Conservation (phyloP, 345 rosid genomes). For the Acer campestre region DNA sequence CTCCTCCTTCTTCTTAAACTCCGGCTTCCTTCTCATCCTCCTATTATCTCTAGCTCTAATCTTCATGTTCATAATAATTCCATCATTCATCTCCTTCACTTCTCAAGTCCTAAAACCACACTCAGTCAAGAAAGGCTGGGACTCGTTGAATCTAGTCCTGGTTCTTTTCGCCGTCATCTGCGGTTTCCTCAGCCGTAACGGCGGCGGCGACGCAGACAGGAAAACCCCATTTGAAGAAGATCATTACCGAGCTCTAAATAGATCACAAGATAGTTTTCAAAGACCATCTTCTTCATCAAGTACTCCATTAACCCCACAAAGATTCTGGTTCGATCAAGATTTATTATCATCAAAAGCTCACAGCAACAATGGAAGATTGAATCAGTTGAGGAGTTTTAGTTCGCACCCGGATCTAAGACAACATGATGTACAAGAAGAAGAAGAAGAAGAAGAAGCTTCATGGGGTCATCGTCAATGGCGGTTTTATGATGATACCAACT, state of each 20-base stretch:
- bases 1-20: conserved; percentile 43
- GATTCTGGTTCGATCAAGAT: conserved; percentile 44
- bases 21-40: conserved; percentile 44
- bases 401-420: conserved; percentile 84
- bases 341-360: not conserved
- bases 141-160: conserved; percentile 64
- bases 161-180: conserved; percentile 81
- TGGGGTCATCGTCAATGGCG: conserved; percentile 62
- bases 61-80: conserved; percentile 36
- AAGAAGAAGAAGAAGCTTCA: conserved; percentile 35
- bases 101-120: conserved; percentile 66
- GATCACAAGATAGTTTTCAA: conserved; percentile 21
- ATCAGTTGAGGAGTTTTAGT: conserved; percentile 60
- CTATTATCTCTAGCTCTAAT: conserved; percentile 4
- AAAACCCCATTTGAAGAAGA: conserved; percentile 24
- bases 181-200: conserved; percentile 62
- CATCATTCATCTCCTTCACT: conserved; percentile 49
- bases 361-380: conserved; percentile 21
- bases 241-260: conserved; percentile 21
- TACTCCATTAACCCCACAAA: conserved; percentile 33
- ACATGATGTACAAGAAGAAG: not conserved
- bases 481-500: conserved; percentile 71
- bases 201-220: conserved; percentile 18
- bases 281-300: conserved; percentile 22
- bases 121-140: conserved; percentile 73